Evolutionary conservation across 768 basidiomycete genomes (phyloP).

Genomic region (Inosperma sp.): DNA sequence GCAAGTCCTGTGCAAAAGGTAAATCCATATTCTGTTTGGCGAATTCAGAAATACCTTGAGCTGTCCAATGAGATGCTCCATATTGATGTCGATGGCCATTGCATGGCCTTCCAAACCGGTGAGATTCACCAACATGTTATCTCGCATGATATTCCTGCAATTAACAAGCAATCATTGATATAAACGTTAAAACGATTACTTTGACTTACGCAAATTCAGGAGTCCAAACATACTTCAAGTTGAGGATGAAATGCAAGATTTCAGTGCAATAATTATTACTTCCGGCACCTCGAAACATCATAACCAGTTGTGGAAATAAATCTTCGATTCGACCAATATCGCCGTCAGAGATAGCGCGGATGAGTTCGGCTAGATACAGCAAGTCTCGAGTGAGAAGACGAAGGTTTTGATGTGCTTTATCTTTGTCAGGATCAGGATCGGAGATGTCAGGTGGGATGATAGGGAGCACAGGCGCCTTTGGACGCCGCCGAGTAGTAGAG

Average conservation of each 20-base stretch:
- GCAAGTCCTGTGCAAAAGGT: not conserved
- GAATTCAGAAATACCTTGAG: slow-evolving; percentile 19
- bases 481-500: not conserved
- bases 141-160: slow-evolving; percentile 27
- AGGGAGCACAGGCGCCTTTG: not conserved
- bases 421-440: not conserved
- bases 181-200: not conserved
- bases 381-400: slow-evolving; percentile 22
- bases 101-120: slow-evolving; percentile 24
- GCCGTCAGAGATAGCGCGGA: slow-evolving; percentile 19
- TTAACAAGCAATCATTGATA: not conserved
- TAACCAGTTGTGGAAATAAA: slow-evolving; percentile 13
- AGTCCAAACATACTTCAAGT: slow-evolving; percentile 26
- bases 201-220: slow-evolving; percentile 22
- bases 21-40: not conserved
- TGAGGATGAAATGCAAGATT: slow-evolving; percentile 26
- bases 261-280: slow-evolving; percentile 28
- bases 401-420: slow-evolving; percentile 20
- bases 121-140: slow-evolving; percentile 27
- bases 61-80: slow-evolving; percentile 27
- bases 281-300: slow-evolving; percentile 23
- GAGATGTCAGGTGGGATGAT: not conserved
- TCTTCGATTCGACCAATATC: slow-evolving; percentile 29
- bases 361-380: slow-evolving; percentile 21
- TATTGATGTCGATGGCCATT: slow-evolving; percentile 23